Evolutionary conservation across 495 filamentous ascomycete species (phyloP).

Genomic region (Hyphodiscus hymeniophilus): DNA sequence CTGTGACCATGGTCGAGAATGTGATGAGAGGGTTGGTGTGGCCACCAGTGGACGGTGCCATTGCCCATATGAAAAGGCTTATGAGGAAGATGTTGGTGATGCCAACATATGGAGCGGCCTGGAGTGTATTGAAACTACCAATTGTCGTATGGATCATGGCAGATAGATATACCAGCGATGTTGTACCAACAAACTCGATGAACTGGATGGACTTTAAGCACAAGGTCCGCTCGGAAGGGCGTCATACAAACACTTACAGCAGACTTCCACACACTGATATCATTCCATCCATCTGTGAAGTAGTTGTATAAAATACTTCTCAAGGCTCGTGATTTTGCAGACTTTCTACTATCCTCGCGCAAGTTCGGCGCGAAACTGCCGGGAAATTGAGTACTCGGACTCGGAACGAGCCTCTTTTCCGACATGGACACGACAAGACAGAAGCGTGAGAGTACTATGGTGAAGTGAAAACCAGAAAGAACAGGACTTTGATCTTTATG

Average conservation of each 20-base stretch:
- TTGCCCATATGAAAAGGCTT: constrained; percentile 41
- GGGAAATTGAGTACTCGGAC: constrained; percentile 2
- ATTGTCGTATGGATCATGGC: constrained; percentile 27
- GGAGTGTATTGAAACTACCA: constrained; percentile 21
- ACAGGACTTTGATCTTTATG: too few relatives aligned
- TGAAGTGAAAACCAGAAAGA: too few relatives aligned
- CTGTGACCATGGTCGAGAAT: constrained; percentile 40
- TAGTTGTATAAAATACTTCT: neutral
- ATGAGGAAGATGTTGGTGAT: constrained; percentile 36
- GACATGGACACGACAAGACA: neutral
- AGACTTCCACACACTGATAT: constrained; percentile 21
- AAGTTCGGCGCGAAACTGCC: constrained; percentile 8
- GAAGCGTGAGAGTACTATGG: too few relatives aligned
- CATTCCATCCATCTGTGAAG: constrained; percentile 20
- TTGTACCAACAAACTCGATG: constrained; percentile 24
- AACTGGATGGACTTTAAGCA: constrained; percentile 15
- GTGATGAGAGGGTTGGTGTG: constrained; percentile 47
- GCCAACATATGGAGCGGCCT: constrained; percentile 28
- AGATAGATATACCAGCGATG: constrained; percentile 19
- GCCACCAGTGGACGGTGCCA: constrained; percentile 40
- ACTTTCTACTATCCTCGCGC: neutral
- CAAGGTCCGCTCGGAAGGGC: neutral
- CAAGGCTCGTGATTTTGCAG: neutral
- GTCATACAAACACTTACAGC: constrained; percentile 5
- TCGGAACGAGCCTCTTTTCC: constrained; percentile 4